phyloP scores from a whole-genome alignment of 371 early-diverging fungal species.

The Phascolomyces articulosus region DNA sequence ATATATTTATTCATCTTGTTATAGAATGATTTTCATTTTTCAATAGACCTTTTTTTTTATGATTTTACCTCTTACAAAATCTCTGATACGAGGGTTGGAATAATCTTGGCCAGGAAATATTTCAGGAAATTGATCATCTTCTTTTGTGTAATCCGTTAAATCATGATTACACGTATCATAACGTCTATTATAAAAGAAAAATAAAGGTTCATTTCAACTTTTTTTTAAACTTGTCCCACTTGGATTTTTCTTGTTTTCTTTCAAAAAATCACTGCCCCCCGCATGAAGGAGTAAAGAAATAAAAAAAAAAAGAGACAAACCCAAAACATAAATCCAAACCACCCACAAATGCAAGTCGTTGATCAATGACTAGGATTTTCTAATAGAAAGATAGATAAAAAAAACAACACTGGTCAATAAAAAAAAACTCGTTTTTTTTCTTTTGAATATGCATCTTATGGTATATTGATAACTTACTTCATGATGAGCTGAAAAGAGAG shows the following conservation, averaged over 20 bases:
- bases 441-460: no score
- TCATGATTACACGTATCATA: constrained; percentile 83
- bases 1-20: neutral
- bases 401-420: no score
- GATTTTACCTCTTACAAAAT: constrained; percentile 78
- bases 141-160: constrained; percentile 65
- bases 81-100: constrained; percentile 88
- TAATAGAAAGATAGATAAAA: constrained; percentile 23
- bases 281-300: neutral
- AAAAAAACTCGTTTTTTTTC: no score
- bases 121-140: constrained; percentile 32
- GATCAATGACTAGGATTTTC: constrained; percentile 88
- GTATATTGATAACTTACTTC: no score
- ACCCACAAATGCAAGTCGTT: constrained; percentile 86
- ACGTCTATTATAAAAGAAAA: constrained; percentile 55
- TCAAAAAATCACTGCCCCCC: no score
- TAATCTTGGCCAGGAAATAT: constrained; percentile 92
- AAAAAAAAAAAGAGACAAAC: constrained; percentile 14
- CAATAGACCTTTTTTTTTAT: no score
- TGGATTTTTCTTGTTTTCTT: neutral
- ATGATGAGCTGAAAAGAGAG: constrained; percentile 79
- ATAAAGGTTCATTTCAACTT: no score
- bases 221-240: neutral
- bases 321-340: constrained; percentile 93
- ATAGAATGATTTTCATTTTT: neutral